phyloP scores from a whole-genome alignment of 805 yeast species.

The Pichia sporocuriosa region DNA sequence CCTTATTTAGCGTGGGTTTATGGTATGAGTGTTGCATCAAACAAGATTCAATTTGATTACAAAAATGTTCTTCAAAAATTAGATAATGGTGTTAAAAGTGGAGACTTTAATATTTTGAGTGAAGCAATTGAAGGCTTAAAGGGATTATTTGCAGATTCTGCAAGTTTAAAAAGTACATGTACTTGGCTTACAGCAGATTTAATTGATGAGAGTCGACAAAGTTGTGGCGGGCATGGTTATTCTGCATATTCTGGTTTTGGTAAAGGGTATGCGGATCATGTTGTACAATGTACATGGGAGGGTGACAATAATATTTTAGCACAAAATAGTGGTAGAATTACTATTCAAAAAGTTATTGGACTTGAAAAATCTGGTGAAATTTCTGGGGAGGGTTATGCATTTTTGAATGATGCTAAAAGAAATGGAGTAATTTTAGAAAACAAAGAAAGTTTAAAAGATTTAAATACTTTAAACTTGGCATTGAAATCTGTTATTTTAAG shows the following conservation, averaged over 20 bases:
- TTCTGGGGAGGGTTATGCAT: conserved; percentile 32
- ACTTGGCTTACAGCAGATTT: conserved; percentile 80
- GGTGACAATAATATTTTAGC: conserved; percentile 90
- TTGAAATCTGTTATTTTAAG: conserved; percentile 37
- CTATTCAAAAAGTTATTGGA: conserved; percentile 43
- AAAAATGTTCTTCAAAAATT: conserved; percentile 43
- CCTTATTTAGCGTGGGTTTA: conserved; percentile 80
- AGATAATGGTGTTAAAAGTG: conserved; percentile 45
- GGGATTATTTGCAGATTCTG: conserved; percentile 75
- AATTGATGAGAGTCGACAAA: conserved; percentile 85
- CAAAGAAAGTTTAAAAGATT: conserved; percentile 24
- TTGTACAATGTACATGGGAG: conserved; percentile 98
- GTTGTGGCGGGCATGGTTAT: conserved; percentile 96
- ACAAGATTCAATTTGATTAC: conserved; percentile 50
- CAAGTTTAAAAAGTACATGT: conserved; percentile 79
- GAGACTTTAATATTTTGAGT: conserved; percentile 38
- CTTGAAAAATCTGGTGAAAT: conserved; percentile 35
- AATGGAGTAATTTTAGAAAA: conserved; percentile 29
- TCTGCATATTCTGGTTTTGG: conserved; percentile 91
- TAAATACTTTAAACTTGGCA: conserved; percentile 31
- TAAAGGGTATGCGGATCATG: conserved; percentile 85
- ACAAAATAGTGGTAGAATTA: conserved; percentile 76
- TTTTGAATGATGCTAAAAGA: conserved; percentile 21
- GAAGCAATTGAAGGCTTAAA: conserved; percentile 57
- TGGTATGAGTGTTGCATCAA: conserved; percentile 67